phyloP scores from a whole-genome alignment of 176 grass and related monocot species.

The Stipa capillata region DNA sequence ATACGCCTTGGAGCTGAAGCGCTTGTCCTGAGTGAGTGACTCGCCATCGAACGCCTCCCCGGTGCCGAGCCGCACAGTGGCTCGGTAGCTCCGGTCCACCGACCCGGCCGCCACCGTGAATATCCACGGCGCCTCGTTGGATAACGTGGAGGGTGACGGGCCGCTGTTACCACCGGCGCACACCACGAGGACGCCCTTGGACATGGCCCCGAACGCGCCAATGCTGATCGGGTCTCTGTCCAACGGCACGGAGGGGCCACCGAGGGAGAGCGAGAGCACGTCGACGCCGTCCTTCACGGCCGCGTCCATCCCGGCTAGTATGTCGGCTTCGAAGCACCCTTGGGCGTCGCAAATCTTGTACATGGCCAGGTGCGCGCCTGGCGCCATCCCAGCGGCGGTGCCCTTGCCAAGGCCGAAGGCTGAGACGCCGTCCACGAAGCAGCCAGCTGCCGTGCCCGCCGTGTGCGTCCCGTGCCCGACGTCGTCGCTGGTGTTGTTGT shows the following conservation, averaged over 20 bases:
- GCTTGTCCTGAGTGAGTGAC: conserved; percentile 18
- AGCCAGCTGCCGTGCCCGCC: conserved; percentile 36
- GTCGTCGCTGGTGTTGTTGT: not conserved
- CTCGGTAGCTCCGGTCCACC: conserved; percentile 22
- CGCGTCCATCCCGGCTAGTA: conserved; percentile 39
- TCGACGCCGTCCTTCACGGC: conserved; percentile 39
- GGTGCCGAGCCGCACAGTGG: conserved; percentile 30
- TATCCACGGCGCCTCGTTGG: conserved; percentile 49
- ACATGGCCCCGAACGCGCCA: conserved; percentile 20
- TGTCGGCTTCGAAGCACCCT: conserved; percentile 17
- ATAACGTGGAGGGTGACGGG: not conserved
- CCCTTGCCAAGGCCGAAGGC: conserved; percentile 14
- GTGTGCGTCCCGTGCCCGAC: conserved; percentile 48
- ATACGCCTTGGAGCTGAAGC: conserved; percentile 9
- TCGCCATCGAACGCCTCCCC: conserved; percentile 15
- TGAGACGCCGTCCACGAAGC: conserved; percentile 8
- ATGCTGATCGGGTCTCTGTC: conserved; percentile 36
- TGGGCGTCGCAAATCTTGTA: conserved; percentile 43
- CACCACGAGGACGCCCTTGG: conserved; percentile 39
- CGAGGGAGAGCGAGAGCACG: conserved; percentile 50
- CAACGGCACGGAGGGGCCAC: not conserved
- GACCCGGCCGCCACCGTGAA: conserved; percentile 43
- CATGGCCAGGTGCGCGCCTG: conserved; percentile 45
- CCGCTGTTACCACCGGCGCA: conserved; percentile 33
- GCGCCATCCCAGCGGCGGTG: conserved; percentile 33